These are phyloP conservation scores for Lactifluus volemus DNA, from an alignment of 768 basidiomycete species.

Conservation along the genomic window DNA sequence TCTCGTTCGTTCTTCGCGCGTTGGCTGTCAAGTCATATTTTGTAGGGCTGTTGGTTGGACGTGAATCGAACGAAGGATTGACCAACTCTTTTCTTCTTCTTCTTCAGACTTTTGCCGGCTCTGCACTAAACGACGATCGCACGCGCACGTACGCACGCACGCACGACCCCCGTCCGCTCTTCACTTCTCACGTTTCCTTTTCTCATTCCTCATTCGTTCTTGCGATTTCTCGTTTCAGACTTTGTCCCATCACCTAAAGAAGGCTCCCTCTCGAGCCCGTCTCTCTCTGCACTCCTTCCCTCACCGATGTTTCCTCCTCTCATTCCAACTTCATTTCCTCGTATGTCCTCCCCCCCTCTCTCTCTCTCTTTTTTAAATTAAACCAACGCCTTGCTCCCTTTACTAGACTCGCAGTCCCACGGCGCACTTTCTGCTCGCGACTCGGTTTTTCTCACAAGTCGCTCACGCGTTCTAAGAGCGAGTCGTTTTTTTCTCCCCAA, in stretches of 20 bases:
- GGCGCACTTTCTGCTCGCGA: not conserved
- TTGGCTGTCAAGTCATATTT: not conserved
- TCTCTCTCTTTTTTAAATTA: not conserved
- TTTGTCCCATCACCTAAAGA: conserved; percentile 1
- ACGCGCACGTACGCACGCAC: not conserved
- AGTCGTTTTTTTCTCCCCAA: not conserved
- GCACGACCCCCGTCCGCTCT: not conserved
- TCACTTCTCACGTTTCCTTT: not conserved
- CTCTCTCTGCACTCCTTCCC: not conserved
- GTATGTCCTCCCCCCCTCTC: too few species aligned
- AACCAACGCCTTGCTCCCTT: too few species aligned
- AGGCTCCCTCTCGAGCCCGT: not conserved
- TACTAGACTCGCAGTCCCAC: not conserved
- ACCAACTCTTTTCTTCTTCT: too few species aligned
- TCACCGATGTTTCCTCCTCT: not conserved
- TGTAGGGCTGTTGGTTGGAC: not conserved
- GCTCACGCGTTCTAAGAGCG: conserved; percentile 12
- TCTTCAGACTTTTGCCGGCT: too few species aligned
- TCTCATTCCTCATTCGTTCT: not conserved
- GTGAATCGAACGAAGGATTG: not conserved
- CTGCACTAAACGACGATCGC: not conserved
- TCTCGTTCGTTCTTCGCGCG: conserved; percentile 12
- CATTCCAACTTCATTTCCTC: not conserved
- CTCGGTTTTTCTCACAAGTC: conserved; percentile 4
- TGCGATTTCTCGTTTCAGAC: not conserved